These are phyloP conservation scores for Paecilomyces formosus DNA, from an alignment of 2,329 filamentous ascomycete species.

Conservation along the genomic window DNA sequence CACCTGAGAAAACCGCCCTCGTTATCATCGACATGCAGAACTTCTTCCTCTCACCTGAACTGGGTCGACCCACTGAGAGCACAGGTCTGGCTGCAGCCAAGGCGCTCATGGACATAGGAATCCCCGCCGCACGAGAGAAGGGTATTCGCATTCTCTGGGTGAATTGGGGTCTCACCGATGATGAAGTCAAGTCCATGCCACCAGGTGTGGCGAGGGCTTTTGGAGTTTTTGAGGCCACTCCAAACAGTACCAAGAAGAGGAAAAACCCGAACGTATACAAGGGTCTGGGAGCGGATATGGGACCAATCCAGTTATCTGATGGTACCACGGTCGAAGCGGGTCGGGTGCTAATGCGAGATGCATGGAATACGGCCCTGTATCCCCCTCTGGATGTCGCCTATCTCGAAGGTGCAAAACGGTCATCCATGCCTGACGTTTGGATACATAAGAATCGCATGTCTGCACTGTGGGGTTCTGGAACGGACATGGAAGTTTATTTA, in stretches of 20 bases:
- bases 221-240: slow-evolving; percentile 29
- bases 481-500: slow-evolving; percentile 38
- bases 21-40: slow-evolving; percentile 50
- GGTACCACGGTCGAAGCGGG: slow-evolving; percentile 15
- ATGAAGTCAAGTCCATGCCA: slow-evolving; percentile 45
- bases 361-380: slow-evolving; percentile 51
- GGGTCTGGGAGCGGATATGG: slow-evolving; percentile 44
- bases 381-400: slow-evolving; percentile 37
- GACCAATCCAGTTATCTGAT: slow-evolving; percentile 24
- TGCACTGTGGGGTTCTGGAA: slow-evolving; percentile 45
- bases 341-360: slow-evolving; percentile 43
- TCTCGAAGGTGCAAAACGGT: slow-evolving; percentile 15
- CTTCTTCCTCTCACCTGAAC: slow-evolving; percentile 40
- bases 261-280: slow-evolving; percentile 20
- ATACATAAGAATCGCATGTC: slow-evolving; percentile 54
- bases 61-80: slow-evolving; percentile 37
- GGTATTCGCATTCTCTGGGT: slow-evolving; percentile 47
- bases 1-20: slow-evolving; percentile 37
- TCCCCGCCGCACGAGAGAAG: slow-evolving; percentile 43
- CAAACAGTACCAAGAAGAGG: slow-evolving; percentile 4
- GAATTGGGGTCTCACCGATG: slow-evolving; percentile 52
- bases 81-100: slow-evolving; percentile 35
- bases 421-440: slow-evolving; percentile 37
- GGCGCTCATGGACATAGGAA: slow-evolving; percentile 35
- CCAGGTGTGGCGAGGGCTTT: slow-evolving; percentile 44